phyloP scores from a whole-genome alignment of 306 rosid genomes.

The Quercus glauca region DNA sequence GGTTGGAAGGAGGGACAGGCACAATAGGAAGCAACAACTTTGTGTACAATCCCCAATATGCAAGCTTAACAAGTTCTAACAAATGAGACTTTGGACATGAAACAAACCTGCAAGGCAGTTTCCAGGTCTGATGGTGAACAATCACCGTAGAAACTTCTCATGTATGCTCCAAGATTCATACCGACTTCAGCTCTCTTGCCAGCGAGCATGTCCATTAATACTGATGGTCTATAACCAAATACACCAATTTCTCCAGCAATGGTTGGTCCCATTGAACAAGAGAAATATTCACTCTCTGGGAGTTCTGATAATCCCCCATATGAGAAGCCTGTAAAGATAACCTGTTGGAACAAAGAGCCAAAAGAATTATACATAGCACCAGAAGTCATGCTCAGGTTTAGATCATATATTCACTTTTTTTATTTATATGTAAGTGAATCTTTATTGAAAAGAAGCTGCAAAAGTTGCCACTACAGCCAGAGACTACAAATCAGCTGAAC shows the following conservation, averaged over 20 bases:
- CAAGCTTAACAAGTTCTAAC: background rate
- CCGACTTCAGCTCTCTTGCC: conserved; percentile 99
- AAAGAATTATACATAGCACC: conserved; percentile 24
- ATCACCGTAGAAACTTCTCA: conserved; percentile 90
- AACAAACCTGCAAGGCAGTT: conserved; percentile 92
- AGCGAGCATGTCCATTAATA: conserved; percentile 93
- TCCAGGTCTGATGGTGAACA: conserved; percentile 97
- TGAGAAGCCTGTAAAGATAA: conserved; percentile 91
- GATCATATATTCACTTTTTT: background rate
- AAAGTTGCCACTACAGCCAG: too few species aligned
- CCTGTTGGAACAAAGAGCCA: conserved; percentile 52
- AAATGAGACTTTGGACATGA: background rate
- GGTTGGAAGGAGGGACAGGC: too few species aligned
- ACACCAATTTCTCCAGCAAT: conserved; percentile 97
- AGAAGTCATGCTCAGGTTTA: conserved; percentile 9
- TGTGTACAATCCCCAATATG: background rate
- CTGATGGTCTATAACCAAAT: conserved; percentile 92
- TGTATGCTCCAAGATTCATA: conserved; percentile 88
- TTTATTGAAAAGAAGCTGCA: too few species aligned
- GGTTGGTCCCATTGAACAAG: conserved; percentile 95
- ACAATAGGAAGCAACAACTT: background rate
- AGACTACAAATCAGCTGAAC: too few species aligned
- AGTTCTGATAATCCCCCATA: conserved; percentile 96
- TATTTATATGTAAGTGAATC: too few species aligned
- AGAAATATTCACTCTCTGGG: conserved; percentile 74